These are phyloP conservation scores for Sphaerulina populicola DNA, from an alignment of 2,329 filamentous ascomycete species.

Conservation along the genomic window DNA sequence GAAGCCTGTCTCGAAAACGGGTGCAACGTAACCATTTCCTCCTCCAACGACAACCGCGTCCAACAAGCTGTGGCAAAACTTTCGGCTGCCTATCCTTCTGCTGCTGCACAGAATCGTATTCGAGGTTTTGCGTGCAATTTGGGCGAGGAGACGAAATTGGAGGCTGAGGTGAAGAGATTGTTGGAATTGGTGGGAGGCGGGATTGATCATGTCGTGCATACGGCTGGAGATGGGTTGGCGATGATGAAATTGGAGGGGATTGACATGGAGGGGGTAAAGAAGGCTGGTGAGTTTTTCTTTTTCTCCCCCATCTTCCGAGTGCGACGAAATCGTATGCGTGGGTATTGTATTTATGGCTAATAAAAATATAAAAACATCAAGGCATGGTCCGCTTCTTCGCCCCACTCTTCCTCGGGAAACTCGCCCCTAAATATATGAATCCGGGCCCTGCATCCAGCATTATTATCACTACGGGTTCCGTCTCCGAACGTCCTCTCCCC, in stretches of 20 bases:
- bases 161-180: constrained; percentile 42
- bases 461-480: constrained; percentile 49
- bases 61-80: constrained; percentile 42
- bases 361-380: no score
- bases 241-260: constrained; percentile 37
- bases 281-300: constrained; percentile 22
- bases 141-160: constrained; percentile 39
- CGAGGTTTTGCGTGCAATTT: constrained; percentile 45
- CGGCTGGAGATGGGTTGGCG: constrained; percentile 45
- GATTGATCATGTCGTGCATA: constrained; percentile 52
- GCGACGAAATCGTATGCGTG: no score
- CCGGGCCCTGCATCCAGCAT: constrained; percentile 41
- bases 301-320: no score
- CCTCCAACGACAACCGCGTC: constrained; percentile 47
- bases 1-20: constrained; percentile 50
- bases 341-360: no score
- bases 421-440: constrained; percentile 40
- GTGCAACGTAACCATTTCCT: constrained; percentile 52
- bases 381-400: constrained; percentile 47
- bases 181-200: constrained; percentile 35
- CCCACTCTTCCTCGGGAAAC: constrained; percentile 47
- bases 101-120: constrained; percentile 29
- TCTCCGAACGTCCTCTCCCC: constrained; percentile 45
- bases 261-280: constrained; percentile 35
- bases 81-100: constrained; percentile 38